Evolutionary conservation across 176 grass and related monocot species (phyloP).

Genomic region (Ensete glaucum): DNA sequence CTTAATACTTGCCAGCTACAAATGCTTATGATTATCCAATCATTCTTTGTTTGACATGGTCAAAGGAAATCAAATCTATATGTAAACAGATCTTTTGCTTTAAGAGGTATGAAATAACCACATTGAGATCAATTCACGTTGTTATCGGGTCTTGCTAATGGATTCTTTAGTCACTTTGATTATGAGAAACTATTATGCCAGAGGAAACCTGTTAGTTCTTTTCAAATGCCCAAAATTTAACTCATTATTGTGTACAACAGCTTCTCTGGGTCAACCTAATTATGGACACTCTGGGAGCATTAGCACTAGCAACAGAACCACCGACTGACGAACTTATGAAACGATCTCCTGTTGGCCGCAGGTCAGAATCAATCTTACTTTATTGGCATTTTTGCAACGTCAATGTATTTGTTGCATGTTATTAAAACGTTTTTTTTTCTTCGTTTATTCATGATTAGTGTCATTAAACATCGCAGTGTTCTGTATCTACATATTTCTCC

Average conservation of each 20-base stretch:
- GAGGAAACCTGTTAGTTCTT: not conserved
- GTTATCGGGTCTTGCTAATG: not conserved
- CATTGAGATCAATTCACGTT: not conserved
- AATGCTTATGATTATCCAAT: too few relatives aligned
- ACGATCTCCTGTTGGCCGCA: slow-evolving; percentile 61
- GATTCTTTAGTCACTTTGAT: not conserved
- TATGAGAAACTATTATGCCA: not conserved
- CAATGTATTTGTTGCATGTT: too few relatives aligned
- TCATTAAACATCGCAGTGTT: too few relatives aligned
- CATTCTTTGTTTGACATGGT: too few relatives aligned
- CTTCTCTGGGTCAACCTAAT: slow-evolving; percentile 99
- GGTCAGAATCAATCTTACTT: slow-evolving; percentile 26
- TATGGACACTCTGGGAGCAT: slow-evolving; percentile 97
- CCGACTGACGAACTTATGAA: slow-evolving; percentile 82
- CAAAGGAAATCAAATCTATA: too few relatives aligned
- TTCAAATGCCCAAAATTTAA: not conserved
- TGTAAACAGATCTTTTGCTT: too few relatives aligned
- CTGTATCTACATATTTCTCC: too few relatives aligned
- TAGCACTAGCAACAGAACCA: slow-evolving; percentile 95
- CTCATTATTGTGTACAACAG: slow-evolving; percentile 18
- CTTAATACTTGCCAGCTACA: too few relatives aligned
- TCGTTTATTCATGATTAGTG: too few relatives aligned
- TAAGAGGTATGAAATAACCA: not conserved
- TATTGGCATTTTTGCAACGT: not conserved
- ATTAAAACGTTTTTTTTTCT: too few relatives aligned